Conservation (phyloP, 345 rosid species). For the Cardamine chenopodiifolia region DNA sequence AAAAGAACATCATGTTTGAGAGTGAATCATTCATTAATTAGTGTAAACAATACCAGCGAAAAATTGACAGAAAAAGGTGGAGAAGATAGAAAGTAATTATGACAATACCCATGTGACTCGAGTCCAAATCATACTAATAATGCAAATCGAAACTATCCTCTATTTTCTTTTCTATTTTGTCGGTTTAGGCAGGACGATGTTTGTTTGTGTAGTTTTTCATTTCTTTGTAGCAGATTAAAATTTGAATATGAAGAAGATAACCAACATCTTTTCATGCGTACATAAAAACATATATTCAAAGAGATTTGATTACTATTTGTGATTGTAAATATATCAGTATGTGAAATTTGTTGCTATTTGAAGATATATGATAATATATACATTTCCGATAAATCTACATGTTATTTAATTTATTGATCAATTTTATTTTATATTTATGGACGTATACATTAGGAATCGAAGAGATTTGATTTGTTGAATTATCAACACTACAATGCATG, state of each 20-base stretch:
- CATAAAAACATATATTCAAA: background rate
- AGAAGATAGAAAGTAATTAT: conserved; percentile 21
- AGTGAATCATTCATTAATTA: background rate
- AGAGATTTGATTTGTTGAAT: background rate
- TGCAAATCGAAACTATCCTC: conserved; percentile 24
- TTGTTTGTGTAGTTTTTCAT: background rate
- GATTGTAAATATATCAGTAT: background rate
- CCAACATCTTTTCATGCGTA: conserved; percentile 13
- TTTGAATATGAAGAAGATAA: conserved; percentile 4
- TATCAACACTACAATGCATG: background rate
- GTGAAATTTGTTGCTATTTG: background rate
- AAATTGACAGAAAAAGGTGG: background rate
- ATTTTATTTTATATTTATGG: background rate
- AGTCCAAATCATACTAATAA: conserved; percentile 29
- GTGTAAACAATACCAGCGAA: conserved; percentile 1
- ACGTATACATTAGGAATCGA: background rate
- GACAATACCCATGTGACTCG: conserved; percentile 38
- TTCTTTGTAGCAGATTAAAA: background rate
- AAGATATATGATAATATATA: background rate
- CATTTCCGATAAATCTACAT: background rate
- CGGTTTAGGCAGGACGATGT: conserved; percentile 14
- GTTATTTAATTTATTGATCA: background rate
- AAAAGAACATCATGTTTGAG: background rate
- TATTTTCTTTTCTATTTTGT: conserved; percentile 7
- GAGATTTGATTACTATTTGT: too few species aligned